Evolutionary conservation across 2,329 filamentous ascomycete species (phyloP), one percentile per base, ranked within the genome.

Genomic region (Bisporella sp.): DNA sequence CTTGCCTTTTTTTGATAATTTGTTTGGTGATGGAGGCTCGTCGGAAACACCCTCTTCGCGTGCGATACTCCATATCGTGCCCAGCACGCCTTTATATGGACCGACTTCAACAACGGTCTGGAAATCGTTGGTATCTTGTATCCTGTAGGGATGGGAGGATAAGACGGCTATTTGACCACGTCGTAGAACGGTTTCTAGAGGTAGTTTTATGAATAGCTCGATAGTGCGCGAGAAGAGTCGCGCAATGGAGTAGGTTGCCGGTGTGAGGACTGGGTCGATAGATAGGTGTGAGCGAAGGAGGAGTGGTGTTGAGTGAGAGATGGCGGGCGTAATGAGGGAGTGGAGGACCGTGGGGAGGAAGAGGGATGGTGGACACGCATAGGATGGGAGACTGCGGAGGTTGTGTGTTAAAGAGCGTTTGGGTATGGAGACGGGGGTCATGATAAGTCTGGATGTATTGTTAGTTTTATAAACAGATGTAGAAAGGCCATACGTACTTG

Each of bases 161-260:
- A 89, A 75, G 1, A 89, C 82, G 1, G 84, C 76, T 52, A 93
- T 85, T 68, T 99, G 93, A 5, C 89, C 92, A 53, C 93, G 82
- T 45, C 93, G 84, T 6, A 97, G 77, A 12, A 96, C 87, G 1
- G 92, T 97, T 69, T 99, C 93, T 4, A 97, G 74, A 0, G 93
- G 93, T 9, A 97, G 80, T 63, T 92, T 91, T 58, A 96, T 69
- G 61, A 93, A 87, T 32, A 97, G 79, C 45, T 95, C 91, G 2
- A 82, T 76, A 1, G 84, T 83, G 2, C 88, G 90, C 11, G 88
- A 82, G 58, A 88, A 75, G 69, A 97, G 96, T 48, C 88, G 88
- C 62, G 83, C 82, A 43, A 96, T 66, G 21, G 85, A 89, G 73
- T 95, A 97, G 11, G 87, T 79, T 41, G 83, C 82, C 0, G 93